Conservation (phyloP, 176 grass and related monocot species). For the Dactylis glomerata region DNA sequence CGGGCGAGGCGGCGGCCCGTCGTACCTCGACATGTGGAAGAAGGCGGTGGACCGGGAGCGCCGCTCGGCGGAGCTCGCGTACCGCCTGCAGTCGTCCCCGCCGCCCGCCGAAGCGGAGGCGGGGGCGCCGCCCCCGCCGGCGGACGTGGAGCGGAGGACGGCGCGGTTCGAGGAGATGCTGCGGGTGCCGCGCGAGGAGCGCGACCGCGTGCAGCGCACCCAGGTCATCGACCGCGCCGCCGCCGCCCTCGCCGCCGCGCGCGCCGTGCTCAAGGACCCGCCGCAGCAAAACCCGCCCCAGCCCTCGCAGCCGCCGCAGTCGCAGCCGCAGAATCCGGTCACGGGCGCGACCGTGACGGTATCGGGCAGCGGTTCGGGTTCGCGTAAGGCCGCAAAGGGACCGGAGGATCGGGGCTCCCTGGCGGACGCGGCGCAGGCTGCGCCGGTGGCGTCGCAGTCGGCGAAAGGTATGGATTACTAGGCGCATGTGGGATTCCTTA, state of each 20-base stretch:
- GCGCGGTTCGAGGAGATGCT: constrained; percentile 79
- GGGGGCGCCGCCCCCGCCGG: background rate
- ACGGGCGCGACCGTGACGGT: background rate
- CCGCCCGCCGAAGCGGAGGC: background rate
- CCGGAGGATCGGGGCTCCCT: constrained; percentile 35
- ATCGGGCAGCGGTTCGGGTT: background rate
- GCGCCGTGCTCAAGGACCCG: constrained; percentile 61
- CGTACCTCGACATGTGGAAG: constrained; percentile 75
- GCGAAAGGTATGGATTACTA: constrained; percentile 32
- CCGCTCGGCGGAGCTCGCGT: constrained; percentile 42
- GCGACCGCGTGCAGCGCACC: constrained; percentile 70
- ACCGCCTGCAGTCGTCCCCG: constrained; percentile 15
- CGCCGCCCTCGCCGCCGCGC: constrained; percentile 73
- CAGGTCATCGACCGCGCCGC: constrained; percentile 95
- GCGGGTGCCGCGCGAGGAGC: constrained; percentile 71
- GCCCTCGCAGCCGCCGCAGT: constrained; percentile 3
- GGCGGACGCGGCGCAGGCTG: background rate
- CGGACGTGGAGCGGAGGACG: constrained; percentile 34
- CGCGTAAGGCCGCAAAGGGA: background rate
- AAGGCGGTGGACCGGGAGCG: constrained; percentile 60
- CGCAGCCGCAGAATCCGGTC: constrained; percentile 6
- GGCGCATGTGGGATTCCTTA: constrained; percentile 10
- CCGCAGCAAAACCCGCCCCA: constrained; percentile 29
- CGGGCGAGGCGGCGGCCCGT: background rate
- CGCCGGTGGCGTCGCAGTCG: background rate